Conservation (phyloP, 306 rosid species). For the Bauhinia variegata region DNA sequence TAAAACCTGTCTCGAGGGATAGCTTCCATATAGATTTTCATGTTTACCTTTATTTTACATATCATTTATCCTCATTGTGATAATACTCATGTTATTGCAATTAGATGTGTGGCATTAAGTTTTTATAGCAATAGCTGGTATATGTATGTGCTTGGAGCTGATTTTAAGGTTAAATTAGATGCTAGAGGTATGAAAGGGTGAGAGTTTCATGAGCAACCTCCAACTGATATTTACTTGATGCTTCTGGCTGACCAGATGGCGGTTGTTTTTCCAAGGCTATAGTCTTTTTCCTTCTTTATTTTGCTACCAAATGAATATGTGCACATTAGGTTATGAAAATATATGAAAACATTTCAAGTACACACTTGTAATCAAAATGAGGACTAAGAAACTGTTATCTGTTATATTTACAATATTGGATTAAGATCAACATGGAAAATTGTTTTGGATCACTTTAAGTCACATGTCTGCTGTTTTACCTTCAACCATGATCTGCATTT, state of each 20-base stretch:
- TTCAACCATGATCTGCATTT: neutral
- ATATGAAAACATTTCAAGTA: neutral
- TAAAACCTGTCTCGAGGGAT: no score
- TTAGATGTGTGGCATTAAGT: neutral
- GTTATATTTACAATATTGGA: no score
- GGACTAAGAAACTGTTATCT: neutral
- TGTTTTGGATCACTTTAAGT: neutral
- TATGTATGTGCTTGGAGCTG: no score
- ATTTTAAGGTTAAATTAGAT: no score
- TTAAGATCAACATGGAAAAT: neutral
- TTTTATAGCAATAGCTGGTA: neutral
- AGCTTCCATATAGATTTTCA: neutral
- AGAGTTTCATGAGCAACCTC: no score
- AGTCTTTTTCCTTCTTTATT: no score
- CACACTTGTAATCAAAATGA: neutral
- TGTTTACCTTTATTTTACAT: constrained; percentile 6
- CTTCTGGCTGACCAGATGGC: no score
- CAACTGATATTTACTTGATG: no score
- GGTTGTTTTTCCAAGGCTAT: no score
- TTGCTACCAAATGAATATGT: no score
- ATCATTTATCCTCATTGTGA: neutral
- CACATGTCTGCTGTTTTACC: constrained; percentile 1
- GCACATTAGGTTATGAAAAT: neutral
- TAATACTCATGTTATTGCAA: neutral
- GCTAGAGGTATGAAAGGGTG: no score